Evolutionary conservation across 1,284 basidiomycete species (phyloP).

Genomic region (Schizophyllum amplum): DNA sequence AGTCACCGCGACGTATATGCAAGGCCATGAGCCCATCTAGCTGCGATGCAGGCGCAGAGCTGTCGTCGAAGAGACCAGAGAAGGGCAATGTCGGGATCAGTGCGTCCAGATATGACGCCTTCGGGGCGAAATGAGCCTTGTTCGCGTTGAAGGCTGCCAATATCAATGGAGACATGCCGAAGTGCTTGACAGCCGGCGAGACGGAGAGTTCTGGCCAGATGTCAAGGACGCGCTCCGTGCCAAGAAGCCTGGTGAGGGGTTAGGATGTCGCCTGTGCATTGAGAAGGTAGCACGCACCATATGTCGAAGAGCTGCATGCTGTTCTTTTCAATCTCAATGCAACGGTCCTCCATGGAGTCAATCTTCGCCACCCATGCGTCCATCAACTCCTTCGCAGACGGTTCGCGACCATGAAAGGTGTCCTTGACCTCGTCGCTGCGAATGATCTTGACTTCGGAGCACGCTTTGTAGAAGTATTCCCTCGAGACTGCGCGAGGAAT

Average conservation of each 20-base stretch:
- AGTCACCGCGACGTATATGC: conserved; percentile 48
- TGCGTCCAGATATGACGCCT: conserved; percentile 1
- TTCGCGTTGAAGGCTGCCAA: conserved; percentile 28
- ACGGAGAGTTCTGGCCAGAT: conserved; percentile 32
- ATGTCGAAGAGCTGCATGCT: conserved; percentile 29
- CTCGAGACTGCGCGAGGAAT: conserved; percentile 34
- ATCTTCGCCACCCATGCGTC: conserved; percentile 28
- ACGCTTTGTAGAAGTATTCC: conserved; percentile 33
- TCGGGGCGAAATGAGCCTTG: conserved; percentile 21
- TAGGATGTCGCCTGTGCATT: neutral
- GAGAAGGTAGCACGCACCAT: conserved; percentile 17
- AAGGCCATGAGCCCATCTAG: conserved; percentile 36
- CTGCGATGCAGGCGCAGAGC: neutral
- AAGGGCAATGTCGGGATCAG: conserved; percentile 17
- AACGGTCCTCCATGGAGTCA: conserved; percentile 26
- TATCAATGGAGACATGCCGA: conserved; percentile 40
- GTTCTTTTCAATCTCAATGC: conserved; percentile 25
- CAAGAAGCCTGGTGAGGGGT: conserved; percentile 29
- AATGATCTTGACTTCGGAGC: conserved; percentile 20
- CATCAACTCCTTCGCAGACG: conserved; percentile 15
- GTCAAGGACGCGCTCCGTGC: conserved; percentile 32
- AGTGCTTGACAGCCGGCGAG: conserved; percentile 37
- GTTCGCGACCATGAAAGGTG: neutral
- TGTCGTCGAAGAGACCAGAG: neutral
- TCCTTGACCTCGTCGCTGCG: neutral